These are phyloP conservation scores for Marasmius fiardii DNA, from an alignment of 1,284 basidiomycete genomes.

Conservation along the genomic window DNA sequence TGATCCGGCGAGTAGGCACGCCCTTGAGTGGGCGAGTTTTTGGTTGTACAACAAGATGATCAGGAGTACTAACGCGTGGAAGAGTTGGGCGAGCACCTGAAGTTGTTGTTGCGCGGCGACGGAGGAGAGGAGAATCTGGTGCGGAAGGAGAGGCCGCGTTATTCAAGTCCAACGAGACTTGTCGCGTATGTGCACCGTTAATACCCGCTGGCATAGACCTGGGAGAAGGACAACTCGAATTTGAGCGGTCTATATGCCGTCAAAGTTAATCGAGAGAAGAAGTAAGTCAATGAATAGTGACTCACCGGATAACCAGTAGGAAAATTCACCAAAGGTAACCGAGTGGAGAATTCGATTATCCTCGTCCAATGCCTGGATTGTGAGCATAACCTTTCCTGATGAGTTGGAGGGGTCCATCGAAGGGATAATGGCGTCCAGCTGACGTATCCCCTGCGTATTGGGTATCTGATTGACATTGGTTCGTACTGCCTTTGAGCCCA, in stretches of 20 bases:
- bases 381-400: conserved; percentile 44
- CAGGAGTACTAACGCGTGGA: conserved; percentile 9
- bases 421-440: conserved; percentile 56
- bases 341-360: conserved; percentile 55
- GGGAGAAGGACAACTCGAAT: not conserved
- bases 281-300: conserved; percentile 11
- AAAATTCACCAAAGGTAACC: conserved; percentile 67
- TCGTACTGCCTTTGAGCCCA: conserved; percentile 55
- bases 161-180: conserved; percentile 6
- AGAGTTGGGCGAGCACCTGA: conserved; percentile 8
- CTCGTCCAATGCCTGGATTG: conserved; percentile 59
- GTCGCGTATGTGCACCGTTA: conserved; percentile 2
- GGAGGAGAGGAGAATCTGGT: conserved; percentile 21
- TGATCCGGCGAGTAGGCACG: conserved; percentile 36
- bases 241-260: not conserved
- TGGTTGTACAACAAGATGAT: conserved; percentile 11
- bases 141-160: conserved; percentile 25
- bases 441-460: conserved; percentile 47
- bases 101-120: conserved; percentile 27
- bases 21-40: conserved; percentile 15
- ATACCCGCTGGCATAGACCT: not conserved
- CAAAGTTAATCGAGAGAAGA: conserved; percentile 7
- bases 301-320: conserved; percentile 54
- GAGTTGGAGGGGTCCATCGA: conserved; percentile 31
- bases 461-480: conserved; percentile 54